These are phyloP conservation scores for Golovinomyces cichoracearum DNA, from an alignment of 2,329 filamentous ascomycete species.

Conservation along the genomic window DNA sequence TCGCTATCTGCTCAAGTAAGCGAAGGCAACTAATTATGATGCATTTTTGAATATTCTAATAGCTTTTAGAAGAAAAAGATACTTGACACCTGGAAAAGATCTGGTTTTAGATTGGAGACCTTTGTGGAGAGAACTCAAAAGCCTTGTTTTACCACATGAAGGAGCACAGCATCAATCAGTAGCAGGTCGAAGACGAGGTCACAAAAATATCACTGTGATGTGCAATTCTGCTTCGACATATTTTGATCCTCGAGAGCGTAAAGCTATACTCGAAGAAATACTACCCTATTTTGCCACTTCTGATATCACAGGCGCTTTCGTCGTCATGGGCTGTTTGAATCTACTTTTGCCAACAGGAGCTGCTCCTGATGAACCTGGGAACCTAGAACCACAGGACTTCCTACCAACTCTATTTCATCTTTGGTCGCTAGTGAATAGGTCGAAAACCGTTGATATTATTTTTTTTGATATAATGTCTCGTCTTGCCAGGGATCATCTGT, in stretches of 20 bases:
- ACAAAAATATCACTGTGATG: slow-evolving; percentile 55
- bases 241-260: slow-evolving; percentile 69
- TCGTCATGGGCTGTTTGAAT: slow-evolving; percentile 72
- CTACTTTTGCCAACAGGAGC: slow-evolving; percentile 66
- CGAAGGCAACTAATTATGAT: slow-evolving; percentile 4
- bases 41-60: neutral
- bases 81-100: slow-evolving; percentile 71
- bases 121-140: slow-evolving; percentile 76
- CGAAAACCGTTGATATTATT: slow-evolving; percentile 60
- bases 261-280: slow-evolving; percentile 55
- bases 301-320: slow-evolving; percentile 73
- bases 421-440: slow-evolving; percentile 81
- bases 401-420: slow-evolving; percentile 87
- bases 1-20: slow-evolving; percentile 76
- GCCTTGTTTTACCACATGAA: slow-evolving; percentile 67
- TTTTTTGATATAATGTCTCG: slow-evolving; percentile 79
- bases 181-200: slow-evolving; percentile 25
- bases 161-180: slow-evolving; percentile 34
- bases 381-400: slow-evolving; percentile 69
- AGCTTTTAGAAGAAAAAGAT: slow-evolving; percentile 57
- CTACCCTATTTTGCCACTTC: slow-evolving; percentile 79
- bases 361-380: slow-evolving; percentile 39
- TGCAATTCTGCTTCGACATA: slow-evolving; percentile 77
- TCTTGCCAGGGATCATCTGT: slow-evolving; percentile 58
- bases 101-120: slow-evolving; percentile 82